Conservation (phyloP, 2,329 filamentous ascomycete genomes). For the Epichloe typhina region DNA sequence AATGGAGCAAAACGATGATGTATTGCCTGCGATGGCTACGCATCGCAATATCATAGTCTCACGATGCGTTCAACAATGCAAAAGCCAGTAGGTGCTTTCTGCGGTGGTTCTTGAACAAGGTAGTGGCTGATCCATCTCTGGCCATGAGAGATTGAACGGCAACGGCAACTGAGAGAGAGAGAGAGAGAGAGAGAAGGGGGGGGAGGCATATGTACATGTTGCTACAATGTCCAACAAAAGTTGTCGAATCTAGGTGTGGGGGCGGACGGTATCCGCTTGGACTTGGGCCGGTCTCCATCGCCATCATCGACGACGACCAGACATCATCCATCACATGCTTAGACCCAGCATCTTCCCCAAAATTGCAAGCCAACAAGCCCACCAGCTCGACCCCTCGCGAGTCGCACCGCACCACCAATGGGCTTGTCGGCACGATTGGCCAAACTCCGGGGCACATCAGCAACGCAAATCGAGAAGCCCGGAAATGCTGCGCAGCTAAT, state of each 20-base stretch:
- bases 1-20: background rate
- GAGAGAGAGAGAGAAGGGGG: no score
- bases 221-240: background rate
- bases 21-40: background rate
- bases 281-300: background rate
- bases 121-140: no score
- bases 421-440: background rate
- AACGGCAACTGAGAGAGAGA: no score
- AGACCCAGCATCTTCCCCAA: background rate
- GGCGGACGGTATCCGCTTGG: background rate
- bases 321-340: slow-evolving; percentile 19
- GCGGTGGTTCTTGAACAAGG: no score
- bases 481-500: background rate
- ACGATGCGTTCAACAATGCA: background rate
- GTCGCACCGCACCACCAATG: background rate
- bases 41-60: background rate
- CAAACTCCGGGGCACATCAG: background rate
- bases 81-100: no score
- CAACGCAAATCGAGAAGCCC: background rate
- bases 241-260: background rate
- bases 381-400: slow-evolving; percentile 1
- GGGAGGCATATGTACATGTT: no score
- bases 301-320: slow-evolving; percentile 1
- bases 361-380: background rate
- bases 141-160: no score